phyloP scores from a whole-genome alignment of 176 grass and related monocot genomes.

The Cocos nucifera region DNA sequence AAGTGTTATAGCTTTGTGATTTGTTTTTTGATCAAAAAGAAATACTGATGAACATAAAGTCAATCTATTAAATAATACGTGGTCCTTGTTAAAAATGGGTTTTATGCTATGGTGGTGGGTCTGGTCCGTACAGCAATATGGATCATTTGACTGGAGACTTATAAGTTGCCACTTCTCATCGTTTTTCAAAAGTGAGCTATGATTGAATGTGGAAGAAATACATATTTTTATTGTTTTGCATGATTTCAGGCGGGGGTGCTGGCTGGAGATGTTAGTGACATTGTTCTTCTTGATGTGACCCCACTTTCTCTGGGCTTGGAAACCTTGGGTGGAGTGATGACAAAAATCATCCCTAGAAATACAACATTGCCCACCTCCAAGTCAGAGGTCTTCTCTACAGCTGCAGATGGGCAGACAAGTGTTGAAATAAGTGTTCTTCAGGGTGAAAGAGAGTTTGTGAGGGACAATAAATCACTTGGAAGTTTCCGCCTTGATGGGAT shows the following conservation, averaged over 20 bases:
- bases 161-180: no score
- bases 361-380: conserved; percentile 68
- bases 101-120: no score
- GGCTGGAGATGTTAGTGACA: conserved; percentile 68
- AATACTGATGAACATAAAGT: no score
- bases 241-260: conserved; percentile 53
- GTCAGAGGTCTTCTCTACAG: conserved; percentile 69
- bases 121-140: no score
- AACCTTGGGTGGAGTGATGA: conserved; percentile 77
- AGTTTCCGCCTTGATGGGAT: conserved; percentile 75
- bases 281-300: conserved; percentile 72
- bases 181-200: no score
- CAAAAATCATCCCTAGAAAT: conserved; percentile 71
- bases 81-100: no score
- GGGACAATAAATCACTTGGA: conserved; percentile 72
- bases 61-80: no score
- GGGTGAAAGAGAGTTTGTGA: conserved; percentile 72
- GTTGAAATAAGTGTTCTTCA: conserved; percentile 78
- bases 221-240: no score
- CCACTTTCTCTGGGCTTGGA: conserved; percentile 73
- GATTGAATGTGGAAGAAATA: no score
- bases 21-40: no score
- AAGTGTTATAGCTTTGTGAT: no score
- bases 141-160: no score
- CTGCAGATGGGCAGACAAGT: conserved; percentile 65